phyloP scores from a whole-genome alignment of 768 basidiomycete genomes.

The Ramaria sp. region DNA sequence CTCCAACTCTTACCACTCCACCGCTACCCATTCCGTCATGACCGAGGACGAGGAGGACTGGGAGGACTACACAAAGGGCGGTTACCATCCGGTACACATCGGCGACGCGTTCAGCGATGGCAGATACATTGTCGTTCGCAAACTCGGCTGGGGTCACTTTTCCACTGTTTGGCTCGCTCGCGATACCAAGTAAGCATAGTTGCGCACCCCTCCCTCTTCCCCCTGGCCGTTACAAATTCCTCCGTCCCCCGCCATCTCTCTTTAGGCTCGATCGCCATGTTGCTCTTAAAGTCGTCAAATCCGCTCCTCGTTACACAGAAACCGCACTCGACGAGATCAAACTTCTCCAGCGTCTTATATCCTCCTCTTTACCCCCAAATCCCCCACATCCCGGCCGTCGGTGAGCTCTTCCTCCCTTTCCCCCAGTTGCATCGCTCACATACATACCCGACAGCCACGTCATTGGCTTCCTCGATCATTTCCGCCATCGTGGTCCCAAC shows the following conservation, averaged over 20 bases:
- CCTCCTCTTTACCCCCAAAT: conserved; percentile 53
- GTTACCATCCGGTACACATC: conserved; percentile 90
- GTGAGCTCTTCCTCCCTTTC: conserved; percentile 43
- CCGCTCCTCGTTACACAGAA: conserved; percentile 92
- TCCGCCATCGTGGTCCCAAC: conserved; percentile 92
- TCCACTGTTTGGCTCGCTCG: conserved; percentile 87
- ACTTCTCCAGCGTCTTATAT: conserved; percentile 89
- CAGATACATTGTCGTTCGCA: conserved; percentile 83
- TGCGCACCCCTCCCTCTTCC: not conserved
- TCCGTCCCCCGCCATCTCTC: conserved; percentile 11
- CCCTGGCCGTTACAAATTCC: not conserved
- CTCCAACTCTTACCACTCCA: conserved; percentile 8
- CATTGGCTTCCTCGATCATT: conserved; percentile 96
- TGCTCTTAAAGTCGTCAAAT: conserved; percentile 98
- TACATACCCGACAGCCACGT: conserved; percentile 52
- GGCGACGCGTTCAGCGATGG: conserved; percentile 84
- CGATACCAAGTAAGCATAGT: conserved; percentile 55
- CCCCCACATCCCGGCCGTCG: conserved; percentile 33
- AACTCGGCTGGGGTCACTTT: conserved; percentile 94
- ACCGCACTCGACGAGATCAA: conserved; percentile 99
- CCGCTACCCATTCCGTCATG: conserved; percentile 56
- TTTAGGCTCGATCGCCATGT: conserved; percentile 88
- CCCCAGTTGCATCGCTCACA: conserved; percentile 70
- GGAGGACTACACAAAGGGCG: conserved; percentile 70
- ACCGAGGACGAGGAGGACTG: conserved; percentile 90